Percentiles rank a stretch among this genome's conserved stretches.
phyloP scores from a whole-genome alignment of 495 filamentous ascomycete species.

The Penicillium bialowiezense region DNA sequence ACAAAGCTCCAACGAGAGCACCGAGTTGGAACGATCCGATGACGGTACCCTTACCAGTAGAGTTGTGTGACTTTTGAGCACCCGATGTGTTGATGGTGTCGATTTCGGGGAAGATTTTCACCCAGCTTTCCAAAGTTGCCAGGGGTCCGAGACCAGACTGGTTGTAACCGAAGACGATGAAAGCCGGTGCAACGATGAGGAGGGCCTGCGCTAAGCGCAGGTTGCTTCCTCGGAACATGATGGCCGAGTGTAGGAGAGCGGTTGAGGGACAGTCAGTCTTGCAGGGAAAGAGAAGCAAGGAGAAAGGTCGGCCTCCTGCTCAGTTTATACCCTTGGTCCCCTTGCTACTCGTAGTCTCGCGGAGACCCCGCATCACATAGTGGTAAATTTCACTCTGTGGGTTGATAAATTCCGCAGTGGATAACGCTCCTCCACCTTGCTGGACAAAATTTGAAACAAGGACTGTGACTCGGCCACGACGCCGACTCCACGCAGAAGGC shows the following conservation, averaged over 20 bases:
- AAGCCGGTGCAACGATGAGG: constrained; percentile 35
- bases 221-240: constrained; percentile 9
- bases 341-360: background rate
- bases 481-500: constrained; percentile 7
- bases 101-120: constrained; percentile 29
- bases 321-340: constrained; percentile 2
- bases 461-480: constrained; percentile 5
- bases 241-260: background rate
- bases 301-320: background rate
- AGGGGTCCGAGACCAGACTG: constrained; percentile 28
- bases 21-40: constrained; percentile 42
- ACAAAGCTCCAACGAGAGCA: constrained; percentile 39
- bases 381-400: background rate
- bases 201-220: constrained; percentile 24
- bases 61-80: constrained; percentile 16
- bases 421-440: background rate
- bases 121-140: constrained; percentile 26
- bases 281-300: background rate
- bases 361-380: constrained; percentile 10
- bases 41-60: constrained; percentile 38
- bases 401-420: constrained; percentile 1
- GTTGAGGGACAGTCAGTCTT: background rate
- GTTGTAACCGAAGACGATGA: constrained; percentile 34
- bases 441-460: background rate
- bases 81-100: constrained; percentile 31